phyloP scores from a whole-genome alignment of 2,329 filamentous ascomycete genomes.

The Gliomastix tumulicola region DNA sequence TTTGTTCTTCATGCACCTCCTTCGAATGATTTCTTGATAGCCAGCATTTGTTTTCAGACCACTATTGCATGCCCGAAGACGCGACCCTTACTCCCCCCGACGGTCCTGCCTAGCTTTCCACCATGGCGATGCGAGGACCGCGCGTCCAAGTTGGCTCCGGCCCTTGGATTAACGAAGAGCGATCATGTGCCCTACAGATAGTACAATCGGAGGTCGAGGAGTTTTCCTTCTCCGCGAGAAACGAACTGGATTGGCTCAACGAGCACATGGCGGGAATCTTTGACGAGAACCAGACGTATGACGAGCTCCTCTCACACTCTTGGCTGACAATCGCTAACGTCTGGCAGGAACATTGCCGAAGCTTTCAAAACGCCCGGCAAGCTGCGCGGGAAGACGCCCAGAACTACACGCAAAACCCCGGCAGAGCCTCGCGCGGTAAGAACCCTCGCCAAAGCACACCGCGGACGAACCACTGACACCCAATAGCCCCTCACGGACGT shows the following conservation, averaged over 20 bases:
- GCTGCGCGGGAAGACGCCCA: slow-evolving; percentile 72
- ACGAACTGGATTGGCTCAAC: slow-evolving; percentile 97
- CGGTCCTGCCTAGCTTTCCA: slow-evolving; percentile 10
- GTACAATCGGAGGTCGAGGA: slow-evolving; percentile 82
- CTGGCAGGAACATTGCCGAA: slow-evolving; percentile 73
- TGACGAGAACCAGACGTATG: slow-evolving; percentile 74
- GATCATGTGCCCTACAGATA: slow-evolving; percentile 69
- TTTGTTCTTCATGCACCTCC: no score
- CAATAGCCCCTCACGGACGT: slow-evolving; percentile 52
- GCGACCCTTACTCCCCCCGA: no score
- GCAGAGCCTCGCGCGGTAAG: slow-evolving; percentile 58
- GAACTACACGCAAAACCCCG: slow-evolving; percentile 58
- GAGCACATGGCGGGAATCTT: slow-evolving; percentile 98
- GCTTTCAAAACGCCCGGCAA: slow-evolving; percentile 94
- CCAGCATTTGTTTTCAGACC: no score
- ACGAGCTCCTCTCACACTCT: slow-evolving; percentile 2
- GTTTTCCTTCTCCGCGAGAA: slow-evolving; percentile 83
- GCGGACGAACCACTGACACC: slow-evolving; percentile 46
- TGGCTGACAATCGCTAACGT: slow-evolving; percentile 17
- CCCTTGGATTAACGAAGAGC: slow-evolving; percentile 81
- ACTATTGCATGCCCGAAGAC: no score
- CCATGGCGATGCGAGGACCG: slow-evolving; percentile 44
- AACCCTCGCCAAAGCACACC: slow-evolving; percentile 48
- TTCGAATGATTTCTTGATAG: no score
- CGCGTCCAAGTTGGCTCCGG: slow-evolving; percentile 70